These are phyloP conservation scores for Candida palmyrensis DNA, from an alignment of 805 yeast genomes.

Conservation along the genomic window DNA sequence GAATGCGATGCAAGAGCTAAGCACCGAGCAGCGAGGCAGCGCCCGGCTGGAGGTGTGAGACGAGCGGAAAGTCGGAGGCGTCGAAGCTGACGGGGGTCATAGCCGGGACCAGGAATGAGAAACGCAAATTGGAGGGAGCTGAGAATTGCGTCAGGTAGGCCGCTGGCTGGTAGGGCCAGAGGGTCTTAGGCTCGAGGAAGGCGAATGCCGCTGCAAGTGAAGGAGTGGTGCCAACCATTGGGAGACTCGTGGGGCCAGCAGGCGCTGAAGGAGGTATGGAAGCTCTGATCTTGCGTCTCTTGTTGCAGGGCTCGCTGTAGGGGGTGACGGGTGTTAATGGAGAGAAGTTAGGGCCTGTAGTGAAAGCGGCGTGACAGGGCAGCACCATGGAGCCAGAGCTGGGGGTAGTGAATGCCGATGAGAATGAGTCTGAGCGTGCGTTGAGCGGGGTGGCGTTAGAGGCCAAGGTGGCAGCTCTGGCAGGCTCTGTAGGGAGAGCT, in stretches of 20 bases:
- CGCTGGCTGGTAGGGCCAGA: background rate
- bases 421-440: background rate
- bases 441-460: no score
- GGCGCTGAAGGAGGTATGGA: no score
- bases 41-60: background rate
- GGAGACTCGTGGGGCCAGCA: no score
- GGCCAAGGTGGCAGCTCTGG: background rate
- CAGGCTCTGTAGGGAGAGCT: background rate
- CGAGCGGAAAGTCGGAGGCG: no score
- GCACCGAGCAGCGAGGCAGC: conserved; percentile 1
- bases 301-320: background rate
- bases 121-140: no score
- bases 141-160: background rate
- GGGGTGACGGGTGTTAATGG: conserved; percentile 5
- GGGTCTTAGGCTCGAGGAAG: no score
- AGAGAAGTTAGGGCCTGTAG: background rate
- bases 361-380: background rate
- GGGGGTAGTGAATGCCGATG: background rate
- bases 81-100: no score
- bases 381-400: conserved; percentile 1
- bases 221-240: no score
- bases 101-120: no score
- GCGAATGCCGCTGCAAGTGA: no score
- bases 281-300: conserved; percentile 1
- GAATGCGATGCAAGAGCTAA: background rate